A percentile compares a stretch with the other conserved stretches of the same genome.
Conservation (phyloP, 2,329 filamentous ascomycete species). For the Calonectria honghensis region DNA sequence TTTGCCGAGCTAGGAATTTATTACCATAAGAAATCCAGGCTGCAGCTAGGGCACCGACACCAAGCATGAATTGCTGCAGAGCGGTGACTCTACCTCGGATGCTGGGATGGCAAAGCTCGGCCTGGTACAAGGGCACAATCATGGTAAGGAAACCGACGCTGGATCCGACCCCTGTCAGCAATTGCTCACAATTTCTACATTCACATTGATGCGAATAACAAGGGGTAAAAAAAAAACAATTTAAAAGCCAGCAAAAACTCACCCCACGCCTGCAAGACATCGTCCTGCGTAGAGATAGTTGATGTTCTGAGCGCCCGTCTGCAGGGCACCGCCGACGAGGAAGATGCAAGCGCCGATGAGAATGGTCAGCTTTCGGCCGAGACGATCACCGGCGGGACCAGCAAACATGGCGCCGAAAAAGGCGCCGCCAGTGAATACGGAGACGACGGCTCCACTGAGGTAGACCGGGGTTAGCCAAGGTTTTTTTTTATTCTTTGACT, state of each 20-base stretch:
- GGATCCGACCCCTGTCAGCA: slow-evolving; percentile 22
- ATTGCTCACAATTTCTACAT: neutral
- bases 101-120: slow-evolving; percentile 85
- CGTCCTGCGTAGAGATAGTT: slow-evolving; percentile 82
- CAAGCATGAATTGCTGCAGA: slow-evolving; percentile 89
- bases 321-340: slow-evolving; percentile 81
- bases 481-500: neutral
- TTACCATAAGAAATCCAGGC: slow-evolving; percentile 83
- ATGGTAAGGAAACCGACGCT: slow-evolving; percentile 67
- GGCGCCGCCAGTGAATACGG: slow-evolving; percentile 85
- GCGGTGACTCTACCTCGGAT: slow-evolving; percentile 86
- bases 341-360: slow-evolving; percentile 82
- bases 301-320: slow-evolving; percentile 78
- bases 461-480: neutral
- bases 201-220: neutral
- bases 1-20: slow-evolving; percentile 39
- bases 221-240: neutral
- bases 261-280: slow-evolving; percentile 78
- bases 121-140: slow-evolving; percentile 80
- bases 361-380: slow-evolving; percentile 84
- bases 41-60: slow-evolving; percentile 82
- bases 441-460: slow-evolving; percentile 67
- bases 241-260: slow-evolving; percentile 36
- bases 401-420: slow-evolving; percentile 81
- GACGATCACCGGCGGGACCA: slow-evolving; percentile 76